Conservation (phyloP, 257 asterid genomes). For the Solanum verrucosum region DNA sequence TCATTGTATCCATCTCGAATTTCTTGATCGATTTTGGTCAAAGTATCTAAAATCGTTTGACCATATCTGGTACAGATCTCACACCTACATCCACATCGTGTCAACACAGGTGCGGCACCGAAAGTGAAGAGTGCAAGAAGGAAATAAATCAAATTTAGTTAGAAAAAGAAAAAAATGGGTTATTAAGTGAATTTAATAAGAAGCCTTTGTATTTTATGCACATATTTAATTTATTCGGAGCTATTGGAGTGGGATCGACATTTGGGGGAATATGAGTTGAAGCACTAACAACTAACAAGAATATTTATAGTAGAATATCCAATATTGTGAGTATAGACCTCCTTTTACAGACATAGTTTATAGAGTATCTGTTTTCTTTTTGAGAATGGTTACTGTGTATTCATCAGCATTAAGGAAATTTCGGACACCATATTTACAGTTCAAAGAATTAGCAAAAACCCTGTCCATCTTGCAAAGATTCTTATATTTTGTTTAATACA, state of each 20-base stretch:
- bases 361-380: not conserved
- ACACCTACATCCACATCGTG: not conserved
- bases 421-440: not conserved
- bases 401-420: not conserved
- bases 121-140: not conserved
- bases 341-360: not conserved
- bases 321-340: not conserved
- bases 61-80: not conserved
- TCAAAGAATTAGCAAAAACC: not conserved
- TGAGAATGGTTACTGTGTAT: not conserved
- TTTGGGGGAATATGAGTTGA: not conserved
- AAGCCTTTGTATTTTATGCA: not conserved
- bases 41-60: not conserved
- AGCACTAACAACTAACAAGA: not conserved
- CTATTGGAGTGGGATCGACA: not conserved
- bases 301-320: not conserved
- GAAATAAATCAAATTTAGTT: not conserved
- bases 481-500: not conserved
- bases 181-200: not conserved
- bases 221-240: not conserved
- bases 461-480: not conserved
- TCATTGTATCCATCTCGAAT: not conserved
- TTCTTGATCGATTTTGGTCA: not conserved
- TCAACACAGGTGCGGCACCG: not conserved
- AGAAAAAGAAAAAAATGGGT: not conserved